phyloP scores from a whole-genome alignment of 1,139 yeast genomes.

The Geotrichum siamense region DNA sequence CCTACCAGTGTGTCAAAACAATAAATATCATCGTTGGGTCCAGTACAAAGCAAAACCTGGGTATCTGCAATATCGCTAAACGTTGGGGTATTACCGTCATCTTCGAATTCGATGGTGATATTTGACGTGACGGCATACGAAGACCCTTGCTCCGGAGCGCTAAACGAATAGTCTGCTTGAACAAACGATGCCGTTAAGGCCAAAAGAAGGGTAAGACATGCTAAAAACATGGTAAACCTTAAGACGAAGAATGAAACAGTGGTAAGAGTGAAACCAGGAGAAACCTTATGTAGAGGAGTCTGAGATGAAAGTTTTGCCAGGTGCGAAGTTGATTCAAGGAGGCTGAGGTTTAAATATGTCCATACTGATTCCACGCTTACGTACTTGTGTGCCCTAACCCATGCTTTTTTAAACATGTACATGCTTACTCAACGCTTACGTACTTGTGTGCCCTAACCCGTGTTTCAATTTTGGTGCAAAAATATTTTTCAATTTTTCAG shows the following conservation, averaged over 20 bases:
- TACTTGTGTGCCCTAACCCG: too few relatives aligned
- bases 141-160: conserved; percentile 46
- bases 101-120: conserved; percentile 56
- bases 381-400: too few relatives aligned
- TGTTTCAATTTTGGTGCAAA: too few relatives aligned
- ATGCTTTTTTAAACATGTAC: too few relatives aligned
- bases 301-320: background rate
- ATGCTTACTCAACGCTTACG: too few relatives aligned
- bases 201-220: conserved; percentile 5
- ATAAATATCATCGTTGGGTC: conserved; percentile 46
- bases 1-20: conserved; percentile 38
- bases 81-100: conserved; percentile 44
- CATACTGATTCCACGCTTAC: too few relatives aligned
- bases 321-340: too few relatives aligned
- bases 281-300: background rate
- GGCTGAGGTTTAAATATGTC: too few relatives aligned
- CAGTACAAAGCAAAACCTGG: conserved; percentile 60
- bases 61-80: conserved; percentile 42
- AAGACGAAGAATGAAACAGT: too few relatives aligned
- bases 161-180: conserved; percentile 52
- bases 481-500: too few relatives aligned
- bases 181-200: background rate
- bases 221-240: background rate
- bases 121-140: conserved; percentile 46
- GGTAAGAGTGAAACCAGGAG: too few relatives aligned